Percentiles rank a stretch among this genome's conserved stretches.
Conservation (phyloP, 805 yeast genomes). For the Saccharomycopsis lassenensis region DNA sequence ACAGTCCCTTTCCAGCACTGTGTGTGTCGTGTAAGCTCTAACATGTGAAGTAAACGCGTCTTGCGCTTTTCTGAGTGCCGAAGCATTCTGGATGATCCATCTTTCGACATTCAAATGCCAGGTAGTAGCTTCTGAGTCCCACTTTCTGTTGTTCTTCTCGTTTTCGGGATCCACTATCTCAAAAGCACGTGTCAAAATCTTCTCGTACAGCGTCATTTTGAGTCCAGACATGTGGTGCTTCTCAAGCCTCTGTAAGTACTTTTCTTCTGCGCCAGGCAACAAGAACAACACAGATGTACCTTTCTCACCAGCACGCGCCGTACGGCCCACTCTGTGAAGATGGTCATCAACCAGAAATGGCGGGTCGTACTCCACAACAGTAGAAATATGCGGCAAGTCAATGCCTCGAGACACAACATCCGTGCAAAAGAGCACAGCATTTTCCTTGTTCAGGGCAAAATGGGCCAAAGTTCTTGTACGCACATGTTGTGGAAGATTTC, state of each 20-base stretch:
- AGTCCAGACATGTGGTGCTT: constrained; percentile 44
- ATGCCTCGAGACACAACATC: constrained; percentile 98
- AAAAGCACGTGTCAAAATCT: constrained; percentile 24
- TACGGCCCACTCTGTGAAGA: constrained; percentile 92
- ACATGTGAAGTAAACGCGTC: constrained; percentile 82
- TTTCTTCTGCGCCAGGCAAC: constrained; percentile 85
- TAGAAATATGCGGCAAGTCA: constrained; percentile 77
- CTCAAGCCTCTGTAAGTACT: constrained; percentile 54
- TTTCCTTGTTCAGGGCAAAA: constrained; percentile 36
- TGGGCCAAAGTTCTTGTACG: constrained; percentile 68
- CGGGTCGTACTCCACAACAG: constrained; percentile 89
- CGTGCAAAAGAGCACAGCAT: constrained; percentile 71
- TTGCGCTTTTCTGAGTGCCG: constrained; percentile 53
- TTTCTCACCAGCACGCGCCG: constrained; percentile 90
- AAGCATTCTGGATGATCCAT: constrained; percentile 63
- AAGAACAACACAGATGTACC: constrained; percentile 75
- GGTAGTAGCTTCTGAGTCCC: constrained; percentile 95
- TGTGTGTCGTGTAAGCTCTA: constrained; percentile 93
- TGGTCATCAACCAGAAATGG: constrained; percentile 93
- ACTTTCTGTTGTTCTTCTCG: constrained; percentile 31
- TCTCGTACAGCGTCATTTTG: constrained; percentile 38
- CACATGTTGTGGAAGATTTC: constrained; percentile 74
- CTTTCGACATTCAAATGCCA: constrained; percentile 90
- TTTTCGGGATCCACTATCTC: constrained; percentile 23
- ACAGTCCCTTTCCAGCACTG: constrained; percentile 62